Conservation (phyloP, 2,329 filamentous ascomycete genomes). For the Ophiosphaerella herpotricha region DNA sequence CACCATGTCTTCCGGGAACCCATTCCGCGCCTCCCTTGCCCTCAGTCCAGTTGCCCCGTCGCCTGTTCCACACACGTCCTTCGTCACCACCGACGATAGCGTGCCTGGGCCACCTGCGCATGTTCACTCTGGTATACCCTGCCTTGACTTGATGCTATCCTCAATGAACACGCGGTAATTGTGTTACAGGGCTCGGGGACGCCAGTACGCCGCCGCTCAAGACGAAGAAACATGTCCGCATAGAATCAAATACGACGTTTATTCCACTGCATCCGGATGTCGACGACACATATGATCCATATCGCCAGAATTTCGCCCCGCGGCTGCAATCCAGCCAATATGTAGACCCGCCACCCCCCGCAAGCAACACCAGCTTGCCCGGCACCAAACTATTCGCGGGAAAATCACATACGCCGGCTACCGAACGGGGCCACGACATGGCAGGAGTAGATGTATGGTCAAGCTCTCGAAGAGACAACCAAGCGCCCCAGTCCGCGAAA, state of each 20-base stretch:
- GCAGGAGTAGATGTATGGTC: conserved; percentile 27
- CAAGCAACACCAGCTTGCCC: conserved; percentile 22
- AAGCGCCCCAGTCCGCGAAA: conserved; percentile 13
- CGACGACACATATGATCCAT: conserved; percentile 25
- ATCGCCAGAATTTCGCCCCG: conserved; percentile 20
- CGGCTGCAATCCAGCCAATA: conserved; percentile 14
- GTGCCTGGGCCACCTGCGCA: conserved; percentile 24
- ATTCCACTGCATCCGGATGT: conserved; percentile 40
- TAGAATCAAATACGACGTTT: conserved; percentile 48
- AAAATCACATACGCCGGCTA: conserved; percentile 17
- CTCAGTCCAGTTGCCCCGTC: conserved; percentile 26
- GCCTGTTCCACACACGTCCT: conserved; percentile 31
- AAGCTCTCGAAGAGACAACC: conserved; percentile 26
- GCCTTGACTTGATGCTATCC: conserved; percentile 24
- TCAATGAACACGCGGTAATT: conserved; percentile 40
- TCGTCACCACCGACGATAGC: conserved; percentile 29
- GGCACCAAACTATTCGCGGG: conserved; percentile 19
- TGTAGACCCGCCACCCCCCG: conserved; percentile 23
- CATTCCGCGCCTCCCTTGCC: conserved; percentile 44
- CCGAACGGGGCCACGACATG: conserved; percentile 30
- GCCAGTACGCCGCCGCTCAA: conserved; percentile 27
- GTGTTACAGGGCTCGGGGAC: conserved; percentile 36
- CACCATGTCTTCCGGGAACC: conserved; percentile 48
- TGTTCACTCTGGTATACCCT: conserved; percentile 40
- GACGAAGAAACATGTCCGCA: conserved; percentile 67